Evolutionary conservation across 2,329 filamentous ascomycete species (phyloP), one percentile per base, ranked within the genome.

Genomic region (Xylaria sp.): DNA sequence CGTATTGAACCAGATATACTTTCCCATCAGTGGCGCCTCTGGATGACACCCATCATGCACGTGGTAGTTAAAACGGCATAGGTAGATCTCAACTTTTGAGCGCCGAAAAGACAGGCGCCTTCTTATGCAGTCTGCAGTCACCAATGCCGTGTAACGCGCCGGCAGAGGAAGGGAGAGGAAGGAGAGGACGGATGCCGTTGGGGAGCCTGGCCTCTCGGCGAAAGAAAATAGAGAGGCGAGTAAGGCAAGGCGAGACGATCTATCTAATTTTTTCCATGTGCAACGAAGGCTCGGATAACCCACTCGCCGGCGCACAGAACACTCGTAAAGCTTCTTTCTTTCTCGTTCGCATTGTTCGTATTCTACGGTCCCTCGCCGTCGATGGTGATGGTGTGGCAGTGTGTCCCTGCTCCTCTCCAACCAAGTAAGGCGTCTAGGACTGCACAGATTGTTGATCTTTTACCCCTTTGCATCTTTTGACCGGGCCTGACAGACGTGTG

Each of bases 101-200:
- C 70, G 65, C 68, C 73, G 67, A 72, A 60, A 67, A 68, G 59
- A 54, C 70, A 72, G 70, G 24, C 50, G 54, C 47, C 55, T 27
- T 50, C 19, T n/a, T 12, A 50, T 50, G 47, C 47, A 53, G 30
- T 69, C 68, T 72, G 70, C 67, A 68, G 68, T 62, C 59, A 55
- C 36, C 61, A 8, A 70, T 72, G 74, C 68, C 60, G 74, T 76
- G 73, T 72, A 73, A 75, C 72, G 67, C 67, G 70, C 69, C 71
- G 68, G 53, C 61, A 69, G 69, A 69, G 59, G 64, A 55, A 53
- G 34, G 59, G 61, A 12, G n/a, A 57, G 55, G 24, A 27, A 27
- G 24, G 9, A 55, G 53, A 30, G 51, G 51, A 65, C 61, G 58
- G 58, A 60, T 60, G 51, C 53, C 57, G 47, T 64, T 63, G 53